Evolutionary conservation across 2,329 filamentous ascomycete genomes (phyloP).

Genomic region (Cladorrhinum sp.): DNA sequence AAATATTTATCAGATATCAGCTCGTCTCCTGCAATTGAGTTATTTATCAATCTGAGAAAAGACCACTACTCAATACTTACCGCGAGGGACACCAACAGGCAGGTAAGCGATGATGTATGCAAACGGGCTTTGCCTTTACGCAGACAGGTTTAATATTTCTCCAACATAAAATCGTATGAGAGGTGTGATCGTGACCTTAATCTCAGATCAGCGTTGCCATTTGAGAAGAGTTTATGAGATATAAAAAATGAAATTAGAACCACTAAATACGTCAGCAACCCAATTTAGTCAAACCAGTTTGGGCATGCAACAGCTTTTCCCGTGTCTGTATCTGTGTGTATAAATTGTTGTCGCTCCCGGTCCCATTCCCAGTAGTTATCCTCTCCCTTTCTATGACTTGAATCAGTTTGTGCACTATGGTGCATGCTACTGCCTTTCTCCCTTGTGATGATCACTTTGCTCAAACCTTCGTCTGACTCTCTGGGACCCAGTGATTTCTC

Average conservation of each 20-base stretch:
- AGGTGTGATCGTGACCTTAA: neutral
- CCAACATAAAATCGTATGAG: neutral
- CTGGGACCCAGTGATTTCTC: too few species aligned
- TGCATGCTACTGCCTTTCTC: neutral
- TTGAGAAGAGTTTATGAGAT: conserved; percentile 3
- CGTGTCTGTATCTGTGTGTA: neutral
- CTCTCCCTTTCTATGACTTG: neutral
- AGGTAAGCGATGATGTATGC: too few species aligned
- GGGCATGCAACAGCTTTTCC: neutral
- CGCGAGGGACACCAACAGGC: neutral
- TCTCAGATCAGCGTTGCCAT: neutral
- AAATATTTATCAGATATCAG: neutral
- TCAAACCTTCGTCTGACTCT: too few species aligned
- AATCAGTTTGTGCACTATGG: too few species aligned
- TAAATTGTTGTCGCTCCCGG: neutral
- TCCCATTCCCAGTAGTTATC: conserved; percentile 1
- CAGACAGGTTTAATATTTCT: neutral
- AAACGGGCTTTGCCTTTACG: neutral
- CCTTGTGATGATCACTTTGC: too few species aligned
- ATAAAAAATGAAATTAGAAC: neutral
- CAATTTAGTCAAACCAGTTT: neutral
- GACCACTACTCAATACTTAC: neutral
- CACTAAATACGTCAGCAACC: neutral
- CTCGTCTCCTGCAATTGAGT: neutral
- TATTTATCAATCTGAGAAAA: neutral